These are phyloP conservation scores for Sporothrix brunneoviolacea DNA, from an alignment of 2,329 filamentous ascomycete species.

Conservation along the genomic window DNA sequence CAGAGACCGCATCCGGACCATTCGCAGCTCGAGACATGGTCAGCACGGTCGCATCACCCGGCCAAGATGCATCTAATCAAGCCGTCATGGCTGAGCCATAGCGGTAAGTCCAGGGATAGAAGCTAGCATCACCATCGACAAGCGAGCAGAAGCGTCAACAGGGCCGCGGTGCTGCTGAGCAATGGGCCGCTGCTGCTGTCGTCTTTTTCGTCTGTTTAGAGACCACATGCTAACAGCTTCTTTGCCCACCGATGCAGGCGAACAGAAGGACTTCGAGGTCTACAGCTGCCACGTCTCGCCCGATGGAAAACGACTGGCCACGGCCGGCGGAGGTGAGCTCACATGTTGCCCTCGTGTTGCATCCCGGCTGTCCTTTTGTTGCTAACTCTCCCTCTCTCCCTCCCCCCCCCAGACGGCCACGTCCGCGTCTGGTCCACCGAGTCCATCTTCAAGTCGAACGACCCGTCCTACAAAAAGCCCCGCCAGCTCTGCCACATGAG, in stretches of 20 bases:
- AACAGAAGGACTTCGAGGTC: conserved; percentile 97
- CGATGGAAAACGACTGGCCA: conserved; percentile 85
- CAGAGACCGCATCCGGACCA: neutral
- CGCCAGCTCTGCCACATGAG: conserved; percentile 97
- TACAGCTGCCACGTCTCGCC: conserved; percentile 97
- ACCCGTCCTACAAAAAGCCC: conserved; percentile 65
- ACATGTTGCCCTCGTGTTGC: conserved; percentile 3
- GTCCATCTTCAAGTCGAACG: conserved; percentile 74
- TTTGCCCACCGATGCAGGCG: conserved; percentile 46
- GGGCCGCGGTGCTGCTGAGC: no score
- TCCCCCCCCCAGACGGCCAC: conserved; percentile 61
- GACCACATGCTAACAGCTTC: neutral
- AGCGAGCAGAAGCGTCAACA: no score
- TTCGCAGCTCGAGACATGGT: conserved; percentile 19
- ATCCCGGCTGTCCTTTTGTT: neutral
- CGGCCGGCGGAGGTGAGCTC: conserved; percentile 76
- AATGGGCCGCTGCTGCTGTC: no score
- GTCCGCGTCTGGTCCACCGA: conserved; percentile 98
- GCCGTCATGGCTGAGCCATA: conserved; percentile 92
- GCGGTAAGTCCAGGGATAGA: conserved; percentile 54
- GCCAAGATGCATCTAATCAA: conserved; percentile 76
- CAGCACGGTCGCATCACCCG: conserved; percentile 10
- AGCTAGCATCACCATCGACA: no score
- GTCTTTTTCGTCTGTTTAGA: no score
- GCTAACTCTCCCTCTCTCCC: neutral